Percentiles rank a stretch among this genome's conserved stretches.
These are phyloP conservation scores for Lycium ferocissimum DNA, from an alignment of 257 asterid species.

Conservation along the genomic window DNA sequence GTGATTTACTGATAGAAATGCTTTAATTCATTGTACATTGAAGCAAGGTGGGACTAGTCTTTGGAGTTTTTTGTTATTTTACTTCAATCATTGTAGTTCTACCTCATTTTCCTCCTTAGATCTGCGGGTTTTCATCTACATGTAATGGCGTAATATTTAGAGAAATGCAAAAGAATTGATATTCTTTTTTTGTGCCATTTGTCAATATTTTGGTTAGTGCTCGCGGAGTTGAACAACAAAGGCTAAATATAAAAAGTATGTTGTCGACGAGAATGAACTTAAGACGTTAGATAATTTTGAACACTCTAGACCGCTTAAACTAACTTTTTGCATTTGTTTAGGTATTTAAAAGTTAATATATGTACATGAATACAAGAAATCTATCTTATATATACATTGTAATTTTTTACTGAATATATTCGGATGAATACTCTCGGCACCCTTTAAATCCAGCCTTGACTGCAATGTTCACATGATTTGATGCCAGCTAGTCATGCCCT, in stretches of 20 bases:
- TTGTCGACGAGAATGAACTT: too few species aligned
- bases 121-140: not conserved
- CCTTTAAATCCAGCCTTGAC: not conserved
- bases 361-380: too few species aligned
- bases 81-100: conserved; percentile 6
- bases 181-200: not conserved
- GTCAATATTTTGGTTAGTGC: not conserved
- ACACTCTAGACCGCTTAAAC: too few species aligned
- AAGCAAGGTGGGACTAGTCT: not conserved
- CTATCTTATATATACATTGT: too few species aligned
- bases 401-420: not conserved
- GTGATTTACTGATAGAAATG: conserved; percentile 2
- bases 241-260: too few species aligned
- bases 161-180: conserved; percentile 10
- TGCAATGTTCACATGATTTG: not conserved
- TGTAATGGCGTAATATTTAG: conserved; percentile 1
- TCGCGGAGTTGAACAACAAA: not conserved
- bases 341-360: too few species aligned
- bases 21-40: conserved; percentile 24
- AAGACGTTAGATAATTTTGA: too few species aligned
- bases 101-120: not conserved
- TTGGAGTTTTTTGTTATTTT: not conserved
- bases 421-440: too few species aligned
- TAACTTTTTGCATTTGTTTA: too few species aligned
- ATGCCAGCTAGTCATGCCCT: not conserved